phyloP scores from a whole-genome alignment of 1,284 basidiomycete species.

The Malassezia psittaci region DNA sequence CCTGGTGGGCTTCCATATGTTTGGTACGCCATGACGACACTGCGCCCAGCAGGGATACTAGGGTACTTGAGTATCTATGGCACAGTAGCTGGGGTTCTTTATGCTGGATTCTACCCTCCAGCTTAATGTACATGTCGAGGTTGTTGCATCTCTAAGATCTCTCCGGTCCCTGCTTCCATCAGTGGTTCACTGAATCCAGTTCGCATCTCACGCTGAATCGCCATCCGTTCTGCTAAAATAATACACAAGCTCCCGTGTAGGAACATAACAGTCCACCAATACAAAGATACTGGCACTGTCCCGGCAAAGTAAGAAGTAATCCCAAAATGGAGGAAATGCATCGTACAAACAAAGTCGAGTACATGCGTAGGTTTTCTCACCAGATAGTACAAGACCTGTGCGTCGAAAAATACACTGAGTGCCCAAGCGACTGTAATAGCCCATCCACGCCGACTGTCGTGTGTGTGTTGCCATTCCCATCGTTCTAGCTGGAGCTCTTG shows the following conservation, averaged over 20 bases:
- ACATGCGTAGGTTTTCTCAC: constrained; percentile 83
- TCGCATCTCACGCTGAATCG: constrained; percentile 79
- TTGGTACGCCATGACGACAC: constrained; percentile 58
- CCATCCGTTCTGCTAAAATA: constrained; percentile 71
- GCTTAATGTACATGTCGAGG: constrained; percentile 52
- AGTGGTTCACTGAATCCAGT: constrained; percentile 13
- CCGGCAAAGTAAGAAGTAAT: constrained; percentile 83
- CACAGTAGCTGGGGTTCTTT: constrained; percentile 62
- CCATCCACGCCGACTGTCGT: constrained; percentile 49
- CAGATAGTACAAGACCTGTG: constrained; percentile 73
- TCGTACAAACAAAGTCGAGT: constrained; percentile 82
- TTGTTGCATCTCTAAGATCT: neutral
- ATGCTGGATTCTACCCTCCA: constrained; percentile 78
- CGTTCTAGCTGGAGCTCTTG: constrained; percentile 17
- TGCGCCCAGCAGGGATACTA: constrained; percentile 38
- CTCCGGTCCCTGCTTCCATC: neutral
- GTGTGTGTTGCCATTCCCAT: constrained; percentile 7
- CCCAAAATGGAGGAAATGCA: constrained; percentile 78
- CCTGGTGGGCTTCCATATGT: constrained; percentile 61
- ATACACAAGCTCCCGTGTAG: constrained; percentile 65
- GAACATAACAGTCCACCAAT: constrained; percentile 54
- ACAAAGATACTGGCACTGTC: constrained; percentile 61
- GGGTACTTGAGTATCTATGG: constrained; percentile 70
- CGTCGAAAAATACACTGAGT: constrained; percentile 38
- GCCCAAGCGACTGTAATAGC: constrained; percentile 8